Evolutionary conservation across 2,329 filamentous ascomycete species (phyloP), one percentile per base, ranked within the genome.

Genomic region (Myriosclerotinia duriaeana): DNA sequence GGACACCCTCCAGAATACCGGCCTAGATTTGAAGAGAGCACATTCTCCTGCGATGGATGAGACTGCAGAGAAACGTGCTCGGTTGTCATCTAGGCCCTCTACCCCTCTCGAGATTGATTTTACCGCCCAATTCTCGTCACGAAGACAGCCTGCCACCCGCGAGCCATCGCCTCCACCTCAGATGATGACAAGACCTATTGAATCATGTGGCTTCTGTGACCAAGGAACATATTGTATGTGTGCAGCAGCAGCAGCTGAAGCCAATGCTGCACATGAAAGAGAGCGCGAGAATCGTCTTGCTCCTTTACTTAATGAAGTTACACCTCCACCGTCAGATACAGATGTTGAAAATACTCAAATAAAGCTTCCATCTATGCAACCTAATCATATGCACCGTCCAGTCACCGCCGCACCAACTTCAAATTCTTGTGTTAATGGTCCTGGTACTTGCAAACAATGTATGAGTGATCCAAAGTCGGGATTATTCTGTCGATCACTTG

Each of bases 211-310:
- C 8, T 95, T 95, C 79, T 95, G 91, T 78, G 86, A 89, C 69
- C 90, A 93, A 68, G 90, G 90, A 5, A 93, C 89, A 0, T 91
- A 91, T 72, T 95, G 91, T 74, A 87, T 93, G 71, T 95, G 91
- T 77, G 91, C 34, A 22, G 91, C 93, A 70, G 78, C 80, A 26
- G 78, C 80, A 34, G 20, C 78, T 77, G 42, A 66, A 53, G 65
- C 78, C 48, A 77, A 34, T 78, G 44, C 68, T 38, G 52, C 76
- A 40, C 77, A 77, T 44, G 77, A 73, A 22, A 68, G 61, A 46
- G 71, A 74, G 3, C 71, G 71, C 38, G 69, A 75, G 53, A 75
- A 75, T 67, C 73, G 72, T 38, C 70, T 82, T 36, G 77, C 80
- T 46, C 79, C 81, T 17, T 78, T 82, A 44, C 77, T 81, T 67